A percentile compares a stretch with the other conserved stretches of the same genome.
phyloP scores from a whole-genome alignment of 148 eudicot genomes.

The Vaccinium macrocarpon region DNA sequence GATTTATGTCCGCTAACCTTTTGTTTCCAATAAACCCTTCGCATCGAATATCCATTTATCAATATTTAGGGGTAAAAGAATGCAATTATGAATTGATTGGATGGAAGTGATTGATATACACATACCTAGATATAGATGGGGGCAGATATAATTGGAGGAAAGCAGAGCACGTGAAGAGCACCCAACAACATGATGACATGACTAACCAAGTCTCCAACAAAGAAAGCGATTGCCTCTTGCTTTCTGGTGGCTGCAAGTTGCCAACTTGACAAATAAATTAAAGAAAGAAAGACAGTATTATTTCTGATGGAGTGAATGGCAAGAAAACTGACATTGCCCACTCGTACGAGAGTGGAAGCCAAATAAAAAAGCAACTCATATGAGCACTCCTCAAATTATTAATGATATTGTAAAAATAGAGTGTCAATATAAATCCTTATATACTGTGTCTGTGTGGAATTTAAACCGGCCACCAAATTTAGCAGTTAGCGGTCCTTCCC shows the following conservation, averaged over 20 bases:
- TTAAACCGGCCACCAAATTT: too few relatives aligned
- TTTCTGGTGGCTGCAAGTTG: constrained; percentile 1
- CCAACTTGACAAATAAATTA: neutral
- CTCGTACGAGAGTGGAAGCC: neutral
- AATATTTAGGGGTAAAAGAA: neutral
- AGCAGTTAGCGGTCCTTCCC: too few relatives aligned
- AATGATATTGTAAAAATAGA: too few relatives aligned
- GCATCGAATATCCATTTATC: neutral
- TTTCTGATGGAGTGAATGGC: neutral
- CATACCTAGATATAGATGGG: neutral
- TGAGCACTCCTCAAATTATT: too few relatives aligned
- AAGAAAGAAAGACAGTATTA: neutral
- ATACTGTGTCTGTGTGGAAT: too few relatives aligned
- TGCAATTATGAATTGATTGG: neutral
- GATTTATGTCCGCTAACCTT: too few relatives aligned
- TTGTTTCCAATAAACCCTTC: neutral
- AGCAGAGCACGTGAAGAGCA: constrained; percentile 7
- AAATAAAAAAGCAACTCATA: neutral
- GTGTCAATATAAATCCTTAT: too few relatives aligned
- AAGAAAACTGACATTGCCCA: neutral
- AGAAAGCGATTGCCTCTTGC: neutral
- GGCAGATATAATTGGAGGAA: neutral
- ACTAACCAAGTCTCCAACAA: neutral
- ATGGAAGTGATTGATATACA: neutral
- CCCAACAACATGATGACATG: neutral